These are phyloP conservation scores for Onygenales sp. DNA, from an alignment of 2,329 filamentous ascomycete genomes.

Conservation along the genomic window DNA sequence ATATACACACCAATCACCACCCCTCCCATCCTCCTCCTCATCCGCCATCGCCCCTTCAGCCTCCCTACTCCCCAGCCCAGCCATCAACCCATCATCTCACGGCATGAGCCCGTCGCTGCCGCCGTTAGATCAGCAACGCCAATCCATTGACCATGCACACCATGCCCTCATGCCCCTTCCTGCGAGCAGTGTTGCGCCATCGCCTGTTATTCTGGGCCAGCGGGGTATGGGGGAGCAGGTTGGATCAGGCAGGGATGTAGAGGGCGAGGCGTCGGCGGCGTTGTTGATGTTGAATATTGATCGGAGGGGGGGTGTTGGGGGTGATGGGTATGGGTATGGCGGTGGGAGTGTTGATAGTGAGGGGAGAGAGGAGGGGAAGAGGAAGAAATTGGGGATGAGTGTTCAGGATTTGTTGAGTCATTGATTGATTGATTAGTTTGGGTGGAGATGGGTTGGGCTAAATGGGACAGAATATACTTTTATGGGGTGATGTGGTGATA, in stretches of 20 bases:
- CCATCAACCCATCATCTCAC: not conserved
- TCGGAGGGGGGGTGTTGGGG: conserved; percentile 40
- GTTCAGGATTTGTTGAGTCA: conserved; percentile 47
- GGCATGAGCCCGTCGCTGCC: not conserved
- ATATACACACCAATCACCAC: conserved; percentile 7
- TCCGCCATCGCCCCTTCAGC: not conserved
- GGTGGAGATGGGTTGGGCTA: too few species aligned
- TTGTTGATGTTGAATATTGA: conserved; percentile 81
- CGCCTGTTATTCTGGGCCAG: conserved; percentile 14
- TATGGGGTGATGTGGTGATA: too few species aligned
- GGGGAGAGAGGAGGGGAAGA: conserved; percentile 9
- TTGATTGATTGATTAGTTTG: conserved; percentile 16
- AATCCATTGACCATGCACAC: too few species aligned
- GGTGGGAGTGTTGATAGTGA: conserved; percentile 4
- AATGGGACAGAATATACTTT: too few species aligned
- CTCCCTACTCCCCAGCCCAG: not conserved
- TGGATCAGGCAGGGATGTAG: conserved; percentile 45
- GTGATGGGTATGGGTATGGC: conserved; percentile 11
- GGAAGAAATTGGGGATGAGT: conserved; percentile 42
- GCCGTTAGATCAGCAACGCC: too few species aligned
- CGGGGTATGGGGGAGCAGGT: conserved; percentile 18
- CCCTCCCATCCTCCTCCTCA: conserved; percentile 6
- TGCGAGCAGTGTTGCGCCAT: conserved; percentile 8
- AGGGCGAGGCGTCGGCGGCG: conserved; percentile 76
- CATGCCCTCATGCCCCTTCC: too few species aligned